Evolutionary conservation across 2,329 filamentous ascomycete species (phyloP).

Genomic region (Colletotrichum tropicicola): DNA sequence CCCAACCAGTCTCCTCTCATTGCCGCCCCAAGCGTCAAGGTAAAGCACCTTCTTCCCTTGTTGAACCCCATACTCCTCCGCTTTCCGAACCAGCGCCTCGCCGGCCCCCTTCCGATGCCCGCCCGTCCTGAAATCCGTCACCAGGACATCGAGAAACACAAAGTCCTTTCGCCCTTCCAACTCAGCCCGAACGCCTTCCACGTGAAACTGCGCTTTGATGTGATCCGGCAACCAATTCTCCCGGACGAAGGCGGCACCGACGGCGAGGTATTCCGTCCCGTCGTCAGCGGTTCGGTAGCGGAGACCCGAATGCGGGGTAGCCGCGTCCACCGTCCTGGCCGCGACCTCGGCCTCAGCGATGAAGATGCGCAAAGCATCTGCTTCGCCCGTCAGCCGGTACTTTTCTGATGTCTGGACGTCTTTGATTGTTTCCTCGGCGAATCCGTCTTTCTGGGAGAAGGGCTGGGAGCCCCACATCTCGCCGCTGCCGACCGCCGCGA

Average conservation of each 20-base stretch:
- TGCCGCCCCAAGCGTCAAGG: conserved; percentile 40
- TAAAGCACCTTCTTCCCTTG: conserved; percentile 33
- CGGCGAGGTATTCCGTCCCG: neutral
- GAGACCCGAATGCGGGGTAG: neutral
- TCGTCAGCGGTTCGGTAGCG: conserved; percentile 3
- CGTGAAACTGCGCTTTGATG: conserved; percentile 1
- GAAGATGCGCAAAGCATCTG: conserved; percentile 37
- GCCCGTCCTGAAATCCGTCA: conserved; percentile 29
- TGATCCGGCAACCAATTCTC: conserved; percentile 29
- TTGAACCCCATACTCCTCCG: conserved; percentile 8
- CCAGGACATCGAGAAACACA: conserved; percentile 31
- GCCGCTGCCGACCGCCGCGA: conserved; percentile 37
- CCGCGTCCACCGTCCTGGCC: neutral
- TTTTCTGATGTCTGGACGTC: conserved; percentile 34
- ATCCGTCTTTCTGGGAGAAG: conserved; percentile 35
- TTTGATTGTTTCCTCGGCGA: conserved; percentile 33
- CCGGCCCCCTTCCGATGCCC: conserved; percentile 18
- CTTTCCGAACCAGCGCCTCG: conserved; percentile 22
- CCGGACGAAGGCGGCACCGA: conserved; percentile 9
- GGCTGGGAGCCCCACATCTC: conserved; percentile 39
- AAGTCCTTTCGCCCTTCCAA: conserved; percentile 16
- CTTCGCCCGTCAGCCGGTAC: conserved; percentile 33
- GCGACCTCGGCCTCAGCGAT: conserved; percentile 37
- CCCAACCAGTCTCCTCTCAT: conserved; percentile 32
- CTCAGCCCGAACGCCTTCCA: neutral